Evolutionary conservation across 2,329 filamentous ascomycete genomes (phyloP).

Genomic region (Fusarium sp.): DNA sequence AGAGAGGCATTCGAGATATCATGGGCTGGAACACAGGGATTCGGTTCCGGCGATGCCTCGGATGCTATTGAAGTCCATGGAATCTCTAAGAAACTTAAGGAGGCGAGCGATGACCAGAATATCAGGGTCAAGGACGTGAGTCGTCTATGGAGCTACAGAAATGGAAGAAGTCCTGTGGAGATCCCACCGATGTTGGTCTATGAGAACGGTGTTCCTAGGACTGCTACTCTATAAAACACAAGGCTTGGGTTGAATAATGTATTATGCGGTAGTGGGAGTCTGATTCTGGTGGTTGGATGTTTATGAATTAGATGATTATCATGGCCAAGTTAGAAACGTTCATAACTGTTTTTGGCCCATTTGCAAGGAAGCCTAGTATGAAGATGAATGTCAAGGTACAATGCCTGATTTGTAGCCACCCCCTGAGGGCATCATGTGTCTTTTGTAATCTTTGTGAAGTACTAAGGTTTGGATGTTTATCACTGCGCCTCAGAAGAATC

Average conservation of each 20-base stretch:
- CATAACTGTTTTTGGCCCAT: not conserved
- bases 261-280: not conserved
- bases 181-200: slow-evolving; percentile 50
- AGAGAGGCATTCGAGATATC: slow-evolving; percentile 61
- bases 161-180: slow-evolving; percentile 65
- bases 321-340: not conserved
- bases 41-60: slow-evolving; percentile 50
- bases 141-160: slow-evolving; percentile 71
- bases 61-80: slow-evolving; percentile 55
- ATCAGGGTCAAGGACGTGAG: slow-evolving; percentile 70
- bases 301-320: not conserved
- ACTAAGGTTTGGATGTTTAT: too few relatives aligned
- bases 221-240: slow-evolving; percentile 52
- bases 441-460: too few relatives aligned
- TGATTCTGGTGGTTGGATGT: not conserved
- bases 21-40: slow-evolving; percentile 56
- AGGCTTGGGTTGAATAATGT: not conserved
- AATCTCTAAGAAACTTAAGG: slow-evolving; percentile 36
- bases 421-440: too few relatives aligned
- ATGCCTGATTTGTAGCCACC: too few relatives aligned
- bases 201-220: slow-evolving; percentile 54
- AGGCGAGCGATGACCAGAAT: slow-evolving; percentile 43
- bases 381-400: not conserved
- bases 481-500: too few relatives aligned
- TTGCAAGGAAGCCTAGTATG: not conserved